These are phyloP conservation scores for Secale cereale DNA, from an alignment of 176 grass and related monocot species.

Conservation along the genomic window DNA sequence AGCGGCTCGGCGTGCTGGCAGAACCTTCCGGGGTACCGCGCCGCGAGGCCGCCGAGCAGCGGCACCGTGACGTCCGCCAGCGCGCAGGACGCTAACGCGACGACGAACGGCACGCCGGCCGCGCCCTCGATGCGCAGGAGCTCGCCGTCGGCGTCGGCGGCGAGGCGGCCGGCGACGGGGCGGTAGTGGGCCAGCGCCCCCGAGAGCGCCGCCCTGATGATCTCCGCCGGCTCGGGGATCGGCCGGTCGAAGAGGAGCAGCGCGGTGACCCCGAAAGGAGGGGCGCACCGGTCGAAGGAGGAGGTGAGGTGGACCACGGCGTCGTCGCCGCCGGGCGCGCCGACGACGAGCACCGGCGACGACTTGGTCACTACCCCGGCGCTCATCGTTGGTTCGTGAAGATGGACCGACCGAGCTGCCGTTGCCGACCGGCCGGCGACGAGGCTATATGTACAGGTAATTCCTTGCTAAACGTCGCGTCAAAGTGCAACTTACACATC, in stretches of 20 bases:
- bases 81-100: slow-evolving; percentile 5
- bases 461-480: too few relatives aligned
- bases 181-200: slow-evolving; percentile 36
- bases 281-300: not conserved
- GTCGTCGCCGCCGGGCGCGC: slow-evolving; percentile 9
- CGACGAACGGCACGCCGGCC: slow-evolving; percentile 19
- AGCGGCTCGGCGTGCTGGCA: not conserved
- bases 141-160: not conserved
- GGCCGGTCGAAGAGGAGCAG: slow-evolving; percentile 16
- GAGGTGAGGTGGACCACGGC: slow-evolving; percentile 6
- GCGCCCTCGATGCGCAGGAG: too few relatives aligned
- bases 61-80: not conserved
- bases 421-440: too few relatives aligned
- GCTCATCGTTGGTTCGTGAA: not conserved
- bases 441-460: too few relatives aligned
- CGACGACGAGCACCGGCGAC: slow-evolving; percentile 7
- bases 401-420: too few relatives aligned
- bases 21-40: not conserved
- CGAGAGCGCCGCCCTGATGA: slow-evolving; percentile 4
- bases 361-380: not conserved
- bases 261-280: not conserved
- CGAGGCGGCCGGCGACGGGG: slow-evolving; percentile 31
- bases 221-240: not conserved
- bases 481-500: too few relatives aligned
- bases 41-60: not conserved